Evolutionary conservation across 2,329 filamentous ascomycete species (phyloP).

Genomic region (Aureobasidium sp.): DNA sequence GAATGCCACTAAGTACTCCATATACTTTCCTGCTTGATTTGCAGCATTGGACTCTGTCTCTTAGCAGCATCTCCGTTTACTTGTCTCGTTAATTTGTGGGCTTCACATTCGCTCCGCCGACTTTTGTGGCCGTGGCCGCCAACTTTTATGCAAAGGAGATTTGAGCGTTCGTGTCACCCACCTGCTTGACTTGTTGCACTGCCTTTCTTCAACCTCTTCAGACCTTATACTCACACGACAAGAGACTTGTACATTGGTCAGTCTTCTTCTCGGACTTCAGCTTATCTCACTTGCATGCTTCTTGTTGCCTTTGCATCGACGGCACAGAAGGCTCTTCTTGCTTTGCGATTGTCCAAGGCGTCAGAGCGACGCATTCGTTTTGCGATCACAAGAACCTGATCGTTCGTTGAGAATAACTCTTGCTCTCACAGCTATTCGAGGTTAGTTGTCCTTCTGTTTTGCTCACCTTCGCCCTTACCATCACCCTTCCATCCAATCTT

Average conservation of each 20-base stretch:
- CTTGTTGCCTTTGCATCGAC: not conserved
- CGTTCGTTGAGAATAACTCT: not conserved
- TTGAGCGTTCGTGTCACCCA: not conserved
- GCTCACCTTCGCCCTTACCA: not conserved
- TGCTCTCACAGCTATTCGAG: not conserved
- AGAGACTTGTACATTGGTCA: not conserved
- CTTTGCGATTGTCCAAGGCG: not conserved
- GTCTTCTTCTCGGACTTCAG: not conserved
- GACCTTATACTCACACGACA: not conserved
- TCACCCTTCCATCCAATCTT: too few relatives aligned
- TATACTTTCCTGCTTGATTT: not conserved
- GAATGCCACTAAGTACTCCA: not conserved
- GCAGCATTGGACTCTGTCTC: not conserved
- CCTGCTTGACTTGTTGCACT: not conserved
- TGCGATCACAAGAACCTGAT: not conserved
- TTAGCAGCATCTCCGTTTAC: not conserved
- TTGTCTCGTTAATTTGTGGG: not conserved
- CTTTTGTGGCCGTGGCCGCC: not conserved
- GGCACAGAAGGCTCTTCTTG: not conserved
- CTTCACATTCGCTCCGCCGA: not conserved
- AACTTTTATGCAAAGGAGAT: not conserved
- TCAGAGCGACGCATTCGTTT: not conserved
- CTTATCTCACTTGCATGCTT: not conserved
- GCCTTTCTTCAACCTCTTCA: not conserved
- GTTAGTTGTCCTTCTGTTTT: not conserved